phyloP scores from a whole-genome alignment of 2,329 filamentous ascomycete species.

The Pseudogymnoascus sp. region DNA sequence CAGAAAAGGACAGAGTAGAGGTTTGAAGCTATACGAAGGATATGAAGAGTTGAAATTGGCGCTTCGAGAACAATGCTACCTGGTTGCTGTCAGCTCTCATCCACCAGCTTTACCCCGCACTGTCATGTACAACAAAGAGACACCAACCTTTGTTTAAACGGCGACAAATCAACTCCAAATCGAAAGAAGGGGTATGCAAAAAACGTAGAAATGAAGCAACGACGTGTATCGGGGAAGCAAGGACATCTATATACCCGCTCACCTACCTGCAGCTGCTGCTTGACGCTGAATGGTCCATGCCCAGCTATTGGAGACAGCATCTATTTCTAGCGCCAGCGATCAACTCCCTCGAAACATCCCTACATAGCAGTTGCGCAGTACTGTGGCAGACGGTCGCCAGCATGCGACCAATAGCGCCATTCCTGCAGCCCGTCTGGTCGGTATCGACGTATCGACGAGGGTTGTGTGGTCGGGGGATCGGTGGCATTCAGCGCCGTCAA shows the following conservation, averaged over 20 bases:
- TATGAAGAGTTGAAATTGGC: neutral
- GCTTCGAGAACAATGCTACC: neutral
- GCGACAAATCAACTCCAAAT: neutral
- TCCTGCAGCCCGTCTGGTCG: neutral
- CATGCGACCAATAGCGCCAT: constrained; percentile 8
- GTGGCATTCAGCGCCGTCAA: neutral
- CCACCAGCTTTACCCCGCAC: constrained; percentile 1
- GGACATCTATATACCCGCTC: constrained; percentile 3
- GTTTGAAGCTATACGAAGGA: neutral
- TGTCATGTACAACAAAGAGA: neutral
- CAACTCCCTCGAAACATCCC: constrained; percentile 4
- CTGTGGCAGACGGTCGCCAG: neutral
- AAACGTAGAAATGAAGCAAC: neutral
- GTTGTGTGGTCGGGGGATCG: constrained; percentile 1
- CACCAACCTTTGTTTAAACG: neutral
- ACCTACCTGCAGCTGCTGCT: neutral
- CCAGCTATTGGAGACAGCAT: neutral
- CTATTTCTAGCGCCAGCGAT: constrained; percentile 8
- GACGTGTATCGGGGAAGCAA: constrained; percentile 1
- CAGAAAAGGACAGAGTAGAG: constrained; percentile 1
- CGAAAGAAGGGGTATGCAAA: neutral
- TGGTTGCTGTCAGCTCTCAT: neutral
- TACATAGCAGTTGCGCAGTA: neutral
- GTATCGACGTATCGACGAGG: neutral
- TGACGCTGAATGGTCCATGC: constrained; percentile 1